Evolutionary conservation across 352 stramenopile species (phyloP), one percentile per base, ranked within the genome.

Genomic region (Phytophthora pistaciae): DNA sequence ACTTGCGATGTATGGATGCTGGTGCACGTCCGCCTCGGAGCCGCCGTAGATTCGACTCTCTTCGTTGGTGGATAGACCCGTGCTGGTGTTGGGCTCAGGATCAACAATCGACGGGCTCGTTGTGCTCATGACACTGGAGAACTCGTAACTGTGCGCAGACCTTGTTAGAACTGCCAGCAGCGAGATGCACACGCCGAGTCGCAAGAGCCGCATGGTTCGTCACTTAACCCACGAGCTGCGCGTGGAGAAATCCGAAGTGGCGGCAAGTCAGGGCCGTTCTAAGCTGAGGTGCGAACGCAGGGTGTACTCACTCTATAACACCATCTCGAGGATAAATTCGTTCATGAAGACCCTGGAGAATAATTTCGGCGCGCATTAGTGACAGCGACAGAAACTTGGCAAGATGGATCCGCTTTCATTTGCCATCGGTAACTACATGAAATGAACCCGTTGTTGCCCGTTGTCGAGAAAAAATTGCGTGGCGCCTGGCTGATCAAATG

Each of bases 1-100:
- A 40, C 75, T 85, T 53, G 78, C 79, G n/a, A 84, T 83, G 68
- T 78, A 92, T 70, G 83, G 79, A 56, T 83, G 90, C 36, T 80
- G 56, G 27, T 64, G 52, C 5, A 85, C 75, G 42, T 92, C 70
- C 16, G 81, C 80, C 27, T 90, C 82, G 5, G 68, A 67, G 42
- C 84, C 84, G 52, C 84, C 84, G 74, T 91, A 92, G 60, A 91
- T 91, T 66, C 81, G 81, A 20, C 66, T 80, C 64, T 87, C 77
- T 61, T 82, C 65, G 59, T 76, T 85, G 20, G 20, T 60, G 5
- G 74, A 70, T 25, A 76, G 54, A n/a, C 46, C 52, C 18, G 60
- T 69, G 38, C 5, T 65, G 38, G 6, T 49, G 29, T 50, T 68
- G 38, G 42, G 11, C 18, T 38, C 50, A 46, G 31, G 1, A 1